These are phyloP conservation scores for Xylaria sp. DNA, from an alignment of 2,329 filamentous ascomycete species.

Conservation along the genomic window DNA sequence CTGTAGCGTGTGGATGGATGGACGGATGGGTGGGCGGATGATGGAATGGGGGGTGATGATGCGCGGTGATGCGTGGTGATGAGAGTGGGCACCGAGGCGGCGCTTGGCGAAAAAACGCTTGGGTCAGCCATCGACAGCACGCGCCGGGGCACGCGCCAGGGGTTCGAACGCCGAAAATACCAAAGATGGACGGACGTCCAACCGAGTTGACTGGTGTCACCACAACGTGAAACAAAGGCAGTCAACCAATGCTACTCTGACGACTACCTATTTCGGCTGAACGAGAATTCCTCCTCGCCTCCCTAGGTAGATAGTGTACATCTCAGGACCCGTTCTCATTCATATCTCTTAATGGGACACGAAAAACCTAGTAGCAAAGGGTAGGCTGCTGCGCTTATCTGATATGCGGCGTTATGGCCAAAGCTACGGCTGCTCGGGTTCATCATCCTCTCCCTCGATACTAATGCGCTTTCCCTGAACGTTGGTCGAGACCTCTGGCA, in stretches of 20 bases:
- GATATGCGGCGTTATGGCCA: background rate
- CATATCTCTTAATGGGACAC: background rate
- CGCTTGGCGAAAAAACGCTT: slow-evolving; percentile 21
- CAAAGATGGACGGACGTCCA: background rate
- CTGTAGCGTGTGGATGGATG: background rate
- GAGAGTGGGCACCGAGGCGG: background rate
- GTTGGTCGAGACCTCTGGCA: slow-evolving; percentile 79
- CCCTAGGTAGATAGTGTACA: background rate
- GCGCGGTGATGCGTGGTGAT: background rate
- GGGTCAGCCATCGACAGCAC: slow-evolving; percentile 22
- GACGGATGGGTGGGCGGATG: background rate
- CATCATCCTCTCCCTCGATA: slow-evolving; percentile 78
- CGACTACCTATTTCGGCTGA: slow-evolving; percentile 3
- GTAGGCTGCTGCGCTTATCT: background rate
- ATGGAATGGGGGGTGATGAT: slow-evolving; percentile 1
- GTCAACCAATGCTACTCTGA: slow-evolving; percentile 4
- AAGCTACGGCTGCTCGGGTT: slow-evolving; percentile 30
- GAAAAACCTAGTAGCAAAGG: background rate
- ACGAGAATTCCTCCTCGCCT: background rate
- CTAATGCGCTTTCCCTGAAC: slow-evolving; percentile 77
- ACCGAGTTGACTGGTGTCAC: slow-evolving; percentile 12
- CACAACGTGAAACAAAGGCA: slow-evolving; percentile 5
- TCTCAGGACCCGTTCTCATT: background rate
- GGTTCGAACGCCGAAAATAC: slow-evolving; percentile 14
- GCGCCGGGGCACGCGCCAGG: background rate